Evolutionary conservation across 2,329 filamentous ascomycete genomes (phyloP).

Genomic region (Tothia fuscella): DNA sequence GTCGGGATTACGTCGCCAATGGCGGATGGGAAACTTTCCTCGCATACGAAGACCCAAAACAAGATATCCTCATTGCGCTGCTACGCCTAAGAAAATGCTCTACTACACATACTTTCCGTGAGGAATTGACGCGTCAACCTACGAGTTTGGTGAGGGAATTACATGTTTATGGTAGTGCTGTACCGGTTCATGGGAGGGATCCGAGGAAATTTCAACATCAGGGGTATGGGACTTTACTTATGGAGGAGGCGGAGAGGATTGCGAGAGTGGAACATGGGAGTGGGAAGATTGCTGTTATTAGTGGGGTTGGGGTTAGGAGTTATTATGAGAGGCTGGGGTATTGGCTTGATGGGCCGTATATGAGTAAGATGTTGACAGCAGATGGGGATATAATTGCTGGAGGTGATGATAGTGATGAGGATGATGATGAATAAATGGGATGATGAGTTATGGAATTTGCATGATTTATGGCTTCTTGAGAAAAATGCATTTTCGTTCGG

Average conservation of each 20-base stretch:
- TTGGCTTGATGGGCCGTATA: slow-evolving; percentile 79
- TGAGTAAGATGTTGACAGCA: slow-evolving; percentile 26
- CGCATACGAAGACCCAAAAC: slow-evolving; percentile 95
- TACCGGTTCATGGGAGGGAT: slow-evolving; percentile 92
- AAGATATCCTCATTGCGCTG: slow-evolving; percentile 90
- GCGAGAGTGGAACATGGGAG: slow-evolving; percentile 90
- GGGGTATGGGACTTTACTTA: slow-evolving; percentile 86
- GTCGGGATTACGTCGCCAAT: slow-evolving; percentile 88
- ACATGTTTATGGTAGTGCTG: slow-evolving; percentile 92
- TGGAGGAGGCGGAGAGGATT: slow-evolving; percentile 96
- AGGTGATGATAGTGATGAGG: neutral
- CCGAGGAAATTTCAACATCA: slow-evolving; percentile 97
- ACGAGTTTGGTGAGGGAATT: slow-evolving; percentile 88
- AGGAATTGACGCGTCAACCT: slow-evolving; percentile 73
- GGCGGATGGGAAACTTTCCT: slow-evolving; percentile 98
- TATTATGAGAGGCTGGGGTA: slow-evolving; percentile 94
- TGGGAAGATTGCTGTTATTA: slow-evolving; percentile 90
- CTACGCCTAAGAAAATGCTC: slow-evolving; percentile 84
- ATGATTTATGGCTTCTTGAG: too few species aligned
- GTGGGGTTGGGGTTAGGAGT: slow-evolving; percentile 88
- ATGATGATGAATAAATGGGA: neutral
- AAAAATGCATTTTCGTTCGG: too few species aligned
- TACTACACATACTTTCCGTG: slow-evolving; percentile 79
- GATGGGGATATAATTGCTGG: neutral
- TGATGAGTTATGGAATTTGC: too few species aligned